Base-by-base conservation (phyloP, 2,329 filamentous ascomycete genomes). In the Arthrinium puccinioides region DNA sequence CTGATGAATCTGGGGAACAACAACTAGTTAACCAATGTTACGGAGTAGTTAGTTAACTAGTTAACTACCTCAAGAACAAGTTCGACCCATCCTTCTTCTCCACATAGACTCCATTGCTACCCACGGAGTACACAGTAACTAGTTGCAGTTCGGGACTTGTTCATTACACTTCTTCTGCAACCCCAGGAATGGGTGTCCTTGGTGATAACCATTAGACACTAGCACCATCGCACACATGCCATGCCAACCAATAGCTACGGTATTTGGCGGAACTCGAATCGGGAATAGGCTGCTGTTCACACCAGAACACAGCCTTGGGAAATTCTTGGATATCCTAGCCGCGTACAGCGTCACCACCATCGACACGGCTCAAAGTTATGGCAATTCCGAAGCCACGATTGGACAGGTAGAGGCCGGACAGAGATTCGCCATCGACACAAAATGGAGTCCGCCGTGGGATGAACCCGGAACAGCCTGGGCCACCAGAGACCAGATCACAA, bases 361-460 rank as follows among this genome's bases (percentile, higher is more conserved):
- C 9, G 53, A 56, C 23, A 46, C 49, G 4, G 44, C 49, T 3
- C 41, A 38, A 3, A 9, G 32, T 9, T 56, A 56, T 16, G 47
- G 45, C 10, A 37, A 42, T 1, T 47, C 51, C 4, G 50, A 55
- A 41, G 32, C 38, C 13, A 23, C n/a, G 0, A 43, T 53, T 2
- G 53, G 51, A 23, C 13, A 41, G 29, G 26, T 14, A 15, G 31
- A 39, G 10, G 44, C 45, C 20, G 31, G 44, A 14, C 37, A 41
- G 15, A 43, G 44, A 8, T 46, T 56, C 29, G 35, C 41, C 10
- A 32, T 57, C 19, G 48, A 50, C 31, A 55, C 53, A 2, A 57
- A 57, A 18, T n/a, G n/a, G n/a, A n/a, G 15, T 21, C 6, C 23
- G 33, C 1, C 43, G 43, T 16, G n/a, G 34, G 14, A 20, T 32